phyloP scores from a whole-genome alignment of 805 yeast genomes.

The Tetrapisispora fleetii region DNA sequence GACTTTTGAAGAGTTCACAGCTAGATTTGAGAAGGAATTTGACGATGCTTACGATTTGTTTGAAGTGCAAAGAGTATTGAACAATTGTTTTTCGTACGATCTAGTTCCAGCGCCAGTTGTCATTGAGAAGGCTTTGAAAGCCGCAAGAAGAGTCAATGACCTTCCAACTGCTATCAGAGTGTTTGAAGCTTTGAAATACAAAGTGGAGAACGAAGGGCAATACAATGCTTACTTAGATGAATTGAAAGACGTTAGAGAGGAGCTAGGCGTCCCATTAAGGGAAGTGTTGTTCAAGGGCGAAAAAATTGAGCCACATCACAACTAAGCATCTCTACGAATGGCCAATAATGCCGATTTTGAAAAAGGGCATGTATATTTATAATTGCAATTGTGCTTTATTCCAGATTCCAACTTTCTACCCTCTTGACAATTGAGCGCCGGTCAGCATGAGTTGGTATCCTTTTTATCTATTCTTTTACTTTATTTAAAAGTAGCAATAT shows the following conservation, averaged over 20 bases:
- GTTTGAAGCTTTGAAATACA: conserved; percentile 91
- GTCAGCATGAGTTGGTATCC: neutral
- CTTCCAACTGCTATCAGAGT: conserved; percentile 98
- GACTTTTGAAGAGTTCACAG: conserved; percentile 89
- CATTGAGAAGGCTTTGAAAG: conserved; percentile 89
- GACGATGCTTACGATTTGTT: conserved; percentile 85
- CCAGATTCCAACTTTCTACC: too few relatives aligned
- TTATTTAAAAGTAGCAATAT: neutral
- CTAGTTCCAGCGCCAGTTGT: conserved; percentile 97
- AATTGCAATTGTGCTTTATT: too few relatives aligned
- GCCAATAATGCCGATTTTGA: neutral
- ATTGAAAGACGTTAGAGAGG: conserved; percentile 81
- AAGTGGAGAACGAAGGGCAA: conserved; percentile 90
- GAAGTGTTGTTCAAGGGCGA: conserved; percentile 60
- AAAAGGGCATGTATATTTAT: too few relatives aligned
- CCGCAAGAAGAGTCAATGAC: conserved; percentile 98
- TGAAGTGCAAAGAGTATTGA: conserved; percentile 87
- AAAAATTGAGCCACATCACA: neutral
- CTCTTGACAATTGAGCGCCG: too few relatives aligned
- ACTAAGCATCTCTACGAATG: neutral
- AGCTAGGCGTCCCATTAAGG: conserved; percentile 85
- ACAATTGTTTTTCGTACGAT: conserved; percentile 97
- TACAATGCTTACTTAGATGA: conserved; percentile 94
- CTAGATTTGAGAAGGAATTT: conserved; percentile 87
- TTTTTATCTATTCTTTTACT: neutral